Evolutionary conservation across 2,329 filamentous ascomycete species (phyloP).

Genomic region (Hymenoscyphus fructigenus): DNA sequence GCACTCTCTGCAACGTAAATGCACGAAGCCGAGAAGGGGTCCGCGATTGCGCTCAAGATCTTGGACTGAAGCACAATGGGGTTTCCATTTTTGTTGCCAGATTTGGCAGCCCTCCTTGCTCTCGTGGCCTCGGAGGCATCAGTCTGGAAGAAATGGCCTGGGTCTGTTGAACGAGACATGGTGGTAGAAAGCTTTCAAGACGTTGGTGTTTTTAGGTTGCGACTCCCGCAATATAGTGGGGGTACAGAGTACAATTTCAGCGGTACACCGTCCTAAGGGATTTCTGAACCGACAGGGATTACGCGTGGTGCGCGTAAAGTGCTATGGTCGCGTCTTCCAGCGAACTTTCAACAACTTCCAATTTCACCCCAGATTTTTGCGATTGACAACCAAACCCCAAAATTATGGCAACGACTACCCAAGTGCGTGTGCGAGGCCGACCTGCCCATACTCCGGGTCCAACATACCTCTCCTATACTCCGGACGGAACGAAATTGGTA

Average conservation of each 20-base stretch:
- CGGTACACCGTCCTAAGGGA: too few species aligned
- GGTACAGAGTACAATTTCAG: conserved; percentile 12
- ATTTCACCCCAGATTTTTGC: conserved; percentile 14
- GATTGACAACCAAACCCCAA: conserved; percentile 17
- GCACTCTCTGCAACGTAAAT: conserved; percentile 85
- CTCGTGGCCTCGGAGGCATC: conserved; percentile 47
- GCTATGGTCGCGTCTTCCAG: conserved; percentile 21
- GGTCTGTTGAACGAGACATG: conserved; percentile 69
- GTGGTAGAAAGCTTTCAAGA: not conserved
- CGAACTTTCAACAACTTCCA: conserved; percentile 15
- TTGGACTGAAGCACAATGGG: conserved; percentile 84
- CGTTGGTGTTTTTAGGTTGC: not conserved
- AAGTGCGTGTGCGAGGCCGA: conserved; percentile 56
- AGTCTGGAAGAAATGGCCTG: conserved; percentile 88
- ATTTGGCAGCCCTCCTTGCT: conserved; percentile 65
- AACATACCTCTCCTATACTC: conserved; percentile 86
- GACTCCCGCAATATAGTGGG: not conserved
- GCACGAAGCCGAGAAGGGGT: conserved; percentile 59
- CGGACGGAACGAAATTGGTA: conserved; percentile 80
- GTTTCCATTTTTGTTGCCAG: conserved; percentile 74
- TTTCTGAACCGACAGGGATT: too few species aligned
- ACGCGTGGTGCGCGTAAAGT: conserved; percentile 33
- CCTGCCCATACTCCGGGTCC: conserved; percentile 81
- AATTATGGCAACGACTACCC: conserved; percentile 37
- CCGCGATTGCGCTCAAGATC: conserved; percentile 70